Base-by-base conservation (phyloP, 345 rosid species). In the Tarenaya hassleriana region DNA sequence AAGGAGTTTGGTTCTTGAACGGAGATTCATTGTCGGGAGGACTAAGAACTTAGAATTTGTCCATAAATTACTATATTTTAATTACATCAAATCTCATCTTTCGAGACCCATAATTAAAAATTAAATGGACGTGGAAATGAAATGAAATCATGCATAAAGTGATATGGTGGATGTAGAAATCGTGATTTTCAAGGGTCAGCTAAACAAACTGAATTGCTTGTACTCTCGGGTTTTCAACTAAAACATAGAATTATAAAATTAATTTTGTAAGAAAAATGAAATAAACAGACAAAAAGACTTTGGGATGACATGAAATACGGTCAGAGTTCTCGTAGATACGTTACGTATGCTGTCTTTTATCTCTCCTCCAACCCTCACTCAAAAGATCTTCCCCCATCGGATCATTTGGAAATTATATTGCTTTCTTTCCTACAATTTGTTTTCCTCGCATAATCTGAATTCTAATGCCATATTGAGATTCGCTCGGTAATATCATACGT, bases 181-280 rank as follows among this genome's bases (percentile, higher is more conserved):
- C 29, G 27, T 47, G 39, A 6, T 46, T 62, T 55, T 62, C 55
- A 62, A 62, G 55, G 61, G 48, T 62, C 67, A 54, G 67, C 67
- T 62, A 46, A 62, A 62, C 60, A 54, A n/a, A 62, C 67, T 54
- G 61, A 62, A 54, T 62, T 54, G 41, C 61, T 62, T 62, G 61
- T 46, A 54, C 50, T 17, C 34, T 54, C 32, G 47, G 31, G 61
- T 62, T 38, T 47, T 33, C 56, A 63, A 63, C 68, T 63, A 47
- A 63, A 55, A 63, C 56, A 48, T 39, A 35, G 13, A 35, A 7
- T 35, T 35, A 35, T 35, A 35, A 9, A 9, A 35, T 35, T 35
- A 35, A 35, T 35, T 35, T 1, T n/a, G n/a, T n/a, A n/a, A n/a
- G n/a, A n/a, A n/a, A n/a, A n/a, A 35, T 35, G 13, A 35, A 35